Evolutionary conservation across 1,139 yeast genomes (phyloP).

Genomic region (Saccharomyces pastorianus): DNA sequence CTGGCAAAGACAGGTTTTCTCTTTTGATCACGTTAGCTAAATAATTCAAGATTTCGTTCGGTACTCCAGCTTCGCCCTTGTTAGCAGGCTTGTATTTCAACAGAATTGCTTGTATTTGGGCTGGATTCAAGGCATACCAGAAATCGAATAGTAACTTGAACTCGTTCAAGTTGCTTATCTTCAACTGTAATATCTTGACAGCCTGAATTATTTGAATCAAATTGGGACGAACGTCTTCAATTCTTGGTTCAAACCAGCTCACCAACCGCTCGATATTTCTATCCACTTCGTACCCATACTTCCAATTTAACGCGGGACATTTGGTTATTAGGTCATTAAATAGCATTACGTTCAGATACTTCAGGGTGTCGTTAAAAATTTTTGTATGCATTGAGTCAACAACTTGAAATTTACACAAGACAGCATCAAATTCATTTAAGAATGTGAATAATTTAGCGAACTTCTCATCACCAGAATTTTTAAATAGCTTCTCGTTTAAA

Average conservation of each 20-base stretch:
- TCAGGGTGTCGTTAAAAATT: neutral
- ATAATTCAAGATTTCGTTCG: constrained; percentile 69
- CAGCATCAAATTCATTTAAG: neutral
- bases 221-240: constrained; percentile 63
- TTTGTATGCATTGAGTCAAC: neutral
- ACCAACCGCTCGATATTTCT: neutral
- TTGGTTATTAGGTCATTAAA: neutral
- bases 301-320: neutral
- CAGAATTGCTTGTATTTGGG: constrained; percentile 83
- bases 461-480: neutral
- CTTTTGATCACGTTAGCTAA: constrained; percentile 41
- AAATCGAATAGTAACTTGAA: constrained; percentile 87
- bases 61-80: constrained; percentile 86
- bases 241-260: neutral
- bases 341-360: neutral
- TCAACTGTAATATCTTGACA: constrained; percentile 81
- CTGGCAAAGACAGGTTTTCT: neutral
- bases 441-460: neutral
- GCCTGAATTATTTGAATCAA: constrained; percentile 84
- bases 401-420: neutral
- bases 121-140: constrained; percentile 85
- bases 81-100: constrained; percentile 74
- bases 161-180: constrained; percentile 81
- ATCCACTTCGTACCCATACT: neutral
- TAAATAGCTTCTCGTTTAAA: neutral